These are phyloP conservation scores for Argentina anserina DNA, from an alignment of 306 rosid genomes.

Conservation along the genomic window DNA sequence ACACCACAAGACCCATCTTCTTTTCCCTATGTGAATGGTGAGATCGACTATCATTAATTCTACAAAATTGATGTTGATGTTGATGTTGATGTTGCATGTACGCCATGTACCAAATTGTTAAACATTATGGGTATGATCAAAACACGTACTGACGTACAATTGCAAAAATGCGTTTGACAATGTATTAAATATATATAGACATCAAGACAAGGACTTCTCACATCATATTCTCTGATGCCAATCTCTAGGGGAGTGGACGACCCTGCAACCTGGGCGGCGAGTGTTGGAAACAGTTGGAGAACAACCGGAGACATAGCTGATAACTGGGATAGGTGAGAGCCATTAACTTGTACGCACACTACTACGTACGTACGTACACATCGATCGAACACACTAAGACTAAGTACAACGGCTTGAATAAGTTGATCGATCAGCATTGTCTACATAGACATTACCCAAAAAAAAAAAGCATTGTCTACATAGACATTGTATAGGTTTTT, in stretches of 20 bases:
- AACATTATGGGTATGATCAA: no score
- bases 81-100: background rate
- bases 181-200: no score
- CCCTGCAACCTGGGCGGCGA: slow-evolving; percentile 63
- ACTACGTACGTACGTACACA: no score
- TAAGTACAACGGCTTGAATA: no score
- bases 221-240: background rate
- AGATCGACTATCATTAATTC: slow-evolving; percentile 13
- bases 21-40: slow-evolving; percentile 79
- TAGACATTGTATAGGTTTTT: no score
- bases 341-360: background rate
- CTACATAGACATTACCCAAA: no score
- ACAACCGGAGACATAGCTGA: slow-evolving; percentile 72
- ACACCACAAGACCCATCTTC: slow-evolving; percentile 50
- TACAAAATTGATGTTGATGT: background rate
- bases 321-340: slow-evolving; percentile 53
- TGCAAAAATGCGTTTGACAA: background rate
- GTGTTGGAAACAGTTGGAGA: slow-evolving; percentile 80
- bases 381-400: background rate
- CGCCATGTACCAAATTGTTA: no score
- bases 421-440: no score
- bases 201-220: background rate
- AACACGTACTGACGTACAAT: no score
- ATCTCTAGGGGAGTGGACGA: slow-evolving; percentile 60
- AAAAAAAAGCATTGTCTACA: no score